phyloP scores from a whole-genome alignment of 2,329 filamentous ascomycete species.

The Botrytis squamosa region DNA sequence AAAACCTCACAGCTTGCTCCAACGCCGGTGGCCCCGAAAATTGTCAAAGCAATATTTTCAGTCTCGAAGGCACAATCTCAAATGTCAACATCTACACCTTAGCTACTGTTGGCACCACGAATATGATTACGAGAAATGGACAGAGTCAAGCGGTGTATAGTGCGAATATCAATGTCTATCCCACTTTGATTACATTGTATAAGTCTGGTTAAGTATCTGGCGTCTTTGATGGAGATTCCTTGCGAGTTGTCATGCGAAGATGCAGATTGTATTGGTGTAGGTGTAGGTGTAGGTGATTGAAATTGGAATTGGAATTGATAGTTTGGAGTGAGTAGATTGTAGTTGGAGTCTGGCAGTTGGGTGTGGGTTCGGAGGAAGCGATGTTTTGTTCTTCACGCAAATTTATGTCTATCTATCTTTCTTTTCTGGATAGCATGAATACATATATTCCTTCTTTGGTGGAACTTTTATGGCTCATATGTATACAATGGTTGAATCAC shows the following conservation, averaged over 20 bases:
- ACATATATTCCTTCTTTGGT: neutral
- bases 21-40: constrained; percentile 22
- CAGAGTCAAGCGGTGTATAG: constrained; percentile 21
- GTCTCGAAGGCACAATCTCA: constrained; percentile 25
- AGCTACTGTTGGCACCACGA: constrained; percentile 29
- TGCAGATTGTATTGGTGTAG: neutral
- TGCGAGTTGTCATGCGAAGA: neutral
- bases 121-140: constrained; percentile 30
- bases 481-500: neutral
- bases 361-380: neutral
- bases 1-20: constrained; percentile 26
- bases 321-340: neutral
- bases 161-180: constrained; percentile 27
- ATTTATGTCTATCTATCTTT: neutral
- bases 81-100: constrained; percentile 30
- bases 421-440: neutral
- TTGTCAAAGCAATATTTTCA: constrained; percentile 31
- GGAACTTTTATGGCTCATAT: neutral
- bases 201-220: neutral
- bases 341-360: neutral
- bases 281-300: neutral
- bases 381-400: neutral
- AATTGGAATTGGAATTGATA: neutral
- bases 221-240: neutral
- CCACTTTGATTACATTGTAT: constrained; percentile 20